Evolutionary conservation across 2,329 filamentous ascomycete species (phyloP).

Genomic region (Penicillium griseofulvum): DNA sequence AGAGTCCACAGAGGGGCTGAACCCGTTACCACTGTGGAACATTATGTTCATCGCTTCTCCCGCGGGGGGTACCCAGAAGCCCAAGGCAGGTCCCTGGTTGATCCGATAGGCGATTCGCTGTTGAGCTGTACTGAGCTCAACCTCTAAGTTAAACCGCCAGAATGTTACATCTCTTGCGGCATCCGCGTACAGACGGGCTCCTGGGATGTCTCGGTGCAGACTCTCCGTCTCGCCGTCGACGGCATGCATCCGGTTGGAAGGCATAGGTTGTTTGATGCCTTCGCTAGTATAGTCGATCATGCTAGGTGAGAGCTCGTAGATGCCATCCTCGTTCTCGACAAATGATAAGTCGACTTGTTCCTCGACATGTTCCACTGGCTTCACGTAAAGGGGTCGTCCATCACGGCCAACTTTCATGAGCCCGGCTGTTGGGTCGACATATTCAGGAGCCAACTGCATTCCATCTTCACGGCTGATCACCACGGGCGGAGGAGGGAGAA

Average conservation of each 20-base stretch:
- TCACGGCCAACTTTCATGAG: constrained; percentile 80
- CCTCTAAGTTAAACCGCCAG: constrained; percentile 94
- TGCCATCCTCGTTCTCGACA: constrained; percentile 74
- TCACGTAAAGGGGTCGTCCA: constrained; percentile 82
- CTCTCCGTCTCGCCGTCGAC: constrained; percentile 75
- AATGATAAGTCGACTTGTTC: constrained; percentile 75
- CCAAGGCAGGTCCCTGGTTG: constrained; percentile 81
- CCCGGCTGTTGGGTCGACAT: constrained; percentile 85
- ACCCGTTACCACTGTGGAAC: constrained; percentile 98
- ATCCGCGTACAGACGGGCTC: constrained; percentile 78
- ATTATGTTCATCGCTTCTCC: constrained; percentile 95
- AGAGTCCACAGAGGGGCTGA: constrained; percentile 74
- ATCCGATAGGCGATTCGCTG: constrained; percentile 92
- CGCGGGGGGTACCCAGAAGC: constrained; percentile 89
- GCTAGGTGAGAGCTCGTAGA: constrained; percentile 68
- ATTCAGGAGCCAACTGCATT: constrained; percentile 66
- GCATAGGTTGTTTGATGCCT: constrained; percentile 41
- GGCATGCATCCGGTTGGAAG: constrained; percentile 47
- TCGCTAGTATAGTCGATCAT: constrained; percentile 42
- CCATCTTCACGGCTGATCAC: constrained; percentile 61
- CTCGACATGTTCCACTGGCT: constrained; percentile 81
- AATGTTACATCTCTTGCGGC: constrained; percentile 85
- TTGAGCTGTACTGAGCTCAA: constrained; percentile 76
- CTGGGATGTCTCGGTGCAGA: constrained; percentile 79
- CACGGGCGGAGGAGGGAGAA: constrained; percentile 73